These are phyloP conservation scores for Pilasporangium apinafurcum DNA, from an alignment of 352 stramenopile species.

Conservation along the genomic window DNA sequence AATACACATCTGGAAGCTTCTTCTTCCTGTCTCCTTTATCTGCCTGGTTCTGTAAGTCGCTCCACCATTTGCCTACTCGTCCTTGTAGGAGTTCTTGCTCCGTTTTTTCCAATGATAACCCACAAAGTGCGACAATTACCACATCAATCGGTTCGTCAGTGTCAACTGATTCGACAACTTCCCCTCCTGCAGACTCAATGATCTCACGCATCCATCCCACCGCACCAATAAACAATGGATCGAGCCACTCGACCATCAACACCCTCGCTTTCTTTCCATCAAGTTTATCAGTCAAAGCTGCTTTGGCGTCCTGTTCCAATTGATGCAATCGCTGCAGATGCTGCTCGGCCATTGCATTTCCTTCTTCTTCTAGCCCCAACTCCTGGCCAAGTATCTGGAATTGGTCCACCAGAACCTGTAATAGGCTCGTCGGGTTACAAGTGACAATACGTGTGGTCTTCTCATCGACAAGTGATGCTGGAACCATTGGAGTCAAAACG, in stretches of 20 bases:
- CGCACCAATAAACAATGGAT: constrained; percentile 56
- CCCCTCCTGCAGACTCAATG: constrained; percentile 31
- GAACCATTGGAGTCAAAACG: constrained; percentile 5
- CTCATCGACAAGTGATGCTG: background rate
- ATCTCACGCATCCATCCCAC: constrained; percentile 69
- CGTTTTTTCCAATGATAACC: constrained; percentile 36
- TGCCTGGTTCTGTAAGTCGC: constrained; percentile 9
- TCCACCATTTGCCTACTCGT: constrained; percentile 38
- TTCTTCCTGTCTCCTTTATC: background rate
- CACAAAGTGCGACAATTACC: constrained; percentile 59
- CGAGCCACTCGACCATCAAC: constrained; percentile 68
- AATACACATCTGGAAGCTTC: constrained; percentile 19
- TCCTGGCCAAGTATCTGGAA: constrained; percentile 43
- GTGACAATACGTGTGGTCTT: constrained; percentile 36
- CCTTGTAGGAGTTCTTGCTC: constrained; percentile 27
- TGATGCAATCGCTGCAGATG: constrained; percentile 17
- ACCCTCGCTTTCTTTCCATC: constrained; percentile 16
- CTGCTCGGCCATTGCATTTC: constrained; percentile 22
- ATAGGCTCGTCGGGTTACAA: constrained; percentile 34
- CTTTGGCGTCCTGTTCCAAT: constrained; percentile 14
- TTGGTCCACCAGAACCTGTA: constrained; percentile 37
- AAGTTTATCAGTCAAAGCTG: constrained; percentile 3
- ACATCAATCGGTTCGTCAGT: constrained; percentile 17
- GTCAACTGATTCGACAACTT: constrained; percentile 24
- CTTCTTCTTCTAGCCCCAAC: constrained; percentile 30